Evolutionary conservation across 495 filamentous ascomycete genomes (phyloP), one percentile per base, ranked within the genome.

Genomic region (Podospora anserina): DNA sequence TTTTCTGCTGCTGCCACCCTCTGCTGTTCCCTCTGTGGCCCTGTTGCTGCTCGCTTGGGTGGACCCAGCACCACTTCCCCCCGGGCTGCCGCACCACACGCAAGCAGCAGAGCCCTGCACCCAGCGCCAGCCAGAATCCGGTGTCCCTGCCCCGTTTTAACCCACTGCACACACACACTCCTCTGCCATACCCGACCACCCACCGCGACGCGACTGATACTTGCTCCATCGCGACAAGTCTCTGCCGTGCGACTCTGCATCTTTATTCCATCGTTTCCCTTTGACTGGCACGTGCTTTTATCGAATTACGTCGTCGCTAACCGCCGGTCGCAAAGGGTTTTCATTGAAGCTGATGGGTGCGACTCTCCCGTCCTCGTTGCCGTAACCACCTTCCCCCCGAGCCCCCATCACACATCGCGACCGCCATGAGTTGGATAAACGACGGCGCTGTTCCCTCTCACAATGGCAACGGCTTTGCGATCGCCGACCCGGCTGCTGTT

Each of bases 371-470:
- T 49, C 39, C 4, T 15, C 70, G 67, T 70, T 73, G 69, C 68
- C 71, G 68, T 63, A 66, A 65, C 71, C 77, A 58, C 70, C 72
- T 20, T n/a, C 23, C 55, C 23, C 55, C 54, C 55, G 55, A 20
- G 20, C 23, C 55, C 26, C 55, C 39, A 49, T 49, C 39, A 49
- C 70, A 68, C 63, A 66, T 70, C 71, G 65, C 76, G 71, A 72
- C 66, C 68, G 74, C 73, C 84, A 93, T 92, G 90, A 93, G 90
- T 85, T 92, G 90, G 90, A 89, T 90, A 82, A 89, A 89, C 83
- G 90, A 93, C 82, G 86, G 84, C 86, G 86, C 89, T 81, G 82
- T 86, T 80, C 87, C 87, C 74, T 90, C 87, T 80, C 88, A 89
- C 84, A 89, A 92, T 83, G 90, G 88, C 87, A 90, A 89, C 81